A percentile compares a stretch with the other conserved stretches of the same genome.
phyloP scores from a whole-genome alignment of 2,329 filamentous ascomycete species.

The Clarireedia homoeocarpa region DNA sequence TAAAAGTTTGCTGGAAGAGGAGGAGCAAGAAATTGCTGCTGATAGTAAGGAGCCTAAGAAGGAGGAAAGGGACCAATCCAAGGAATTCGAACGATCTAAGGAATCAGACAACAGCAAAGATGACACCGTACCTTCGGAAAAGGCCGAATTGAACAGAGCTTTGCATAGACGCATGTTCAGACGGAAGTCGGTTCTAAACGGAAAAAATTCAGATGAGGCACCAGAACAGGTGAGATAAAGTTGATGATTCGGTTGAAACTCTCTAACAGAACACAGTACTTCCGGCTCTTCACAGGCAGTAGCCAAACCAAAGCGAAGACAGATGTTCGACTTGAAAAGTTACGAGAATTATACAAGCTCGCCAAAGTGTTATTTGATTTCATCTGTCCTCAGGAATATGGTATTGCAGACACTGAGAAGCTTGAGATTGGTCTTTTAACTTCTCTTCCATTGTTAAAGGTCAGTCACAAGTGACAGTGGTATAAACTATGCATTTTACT shows the following conservation, averaged over 20 bases:
- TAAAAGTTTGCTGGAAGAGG: slow-evolving; percentile 67
- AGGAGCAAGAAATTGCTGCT: slow-evolving; percentile 34
- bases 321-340: slow-evolving; percentile 76
- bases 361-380: slow-evolving; percentile 97
- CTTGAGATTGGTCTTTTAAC: slow-evolving; percentile 96
- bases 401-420: slow-evolving; percentile 91
- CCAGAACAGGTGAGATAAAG: slow-evolving; percentile 29
- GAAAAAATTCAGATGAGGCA: slow-evolving; percentile 43
- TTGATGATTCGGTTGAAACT: too few relatives aligned
- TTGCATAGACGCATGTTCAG: slow-evolving; percentile 46
- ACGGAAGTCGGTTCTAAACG: slow-evolving; percentile 52
- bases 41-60: slow-evolving; percentile 25
- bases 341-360: slow-evolving; percentile 87
- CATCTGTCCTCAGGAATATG: slow-evolving; percentile 96
- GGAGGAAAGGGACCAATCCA: slow-evolving; percentile 22
- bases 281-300: slow-evolving; percentile 78
- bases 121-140: slow-evolving; percentile 21
- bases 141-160: slow-evolving; percentile 23
- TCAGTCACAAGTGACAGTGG: slow-evolving; percentile 6
- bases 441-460: slow-evolving; percentile 75
- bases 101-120: slow-evolving; percentile 15
- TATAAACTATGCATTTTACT: slow-evolving; percentile 1
- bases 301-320: slow-evolving; percentile 69
- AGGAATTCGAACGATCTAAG: slow-evolving; percentile 1
- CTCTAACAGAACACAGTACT: slow-evolving; percentile 47